Percentiles rank a stretch among this genome's conserved stretches.
These are phyloP conservation scores for Acacia crassicarpa DNA, from an alignment of 306 rosid species.

Conservation along the genomic window DNA sequence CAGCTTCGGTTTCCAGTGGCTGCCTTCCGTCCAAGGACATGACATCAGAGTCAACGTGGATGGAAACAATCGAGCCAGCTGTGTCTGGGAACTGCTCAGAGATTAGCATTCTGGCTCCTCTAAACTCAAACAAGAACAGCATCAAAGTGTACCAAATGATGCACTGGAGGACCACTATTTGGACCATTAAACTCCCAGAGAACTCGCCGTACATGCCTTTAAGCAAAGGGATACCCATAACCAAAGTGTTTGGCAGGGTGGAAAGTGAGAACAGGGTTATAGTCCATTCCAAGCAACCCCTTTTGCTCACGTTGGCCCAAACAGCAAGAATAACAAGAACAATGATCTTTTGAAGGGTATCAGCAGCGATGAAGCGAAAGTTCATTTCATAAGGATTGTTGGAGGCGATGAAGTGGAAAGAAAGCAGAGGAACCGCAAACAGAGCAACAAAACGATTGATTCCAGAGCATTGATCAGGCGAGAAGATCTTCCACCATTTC, in stretches of 20 bases:
- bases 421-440: slow-evolving; percentile 86
- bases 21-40: slow-evolving; percentile 82
- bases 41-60: slow-evolving; percentile 86
- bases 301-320: slow-evolving; percentile 57
- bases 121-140: slow-evolving; percentile 75
- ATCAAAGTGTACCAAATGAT: slow-evolving; percentile 90
- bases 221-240: slow-evolving; percentile 86
- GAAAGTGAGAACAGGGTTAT: slow-evolving; percentile 84
- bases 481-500: slow-evolving; percentile 95
- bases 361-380: slow-evolving; percentile 77
- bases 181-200: slow-evolving; percentile 84
- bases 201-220: slow-evolving; percentile 87
- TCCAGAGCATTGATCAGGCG: slow-evolving; percentile 90
- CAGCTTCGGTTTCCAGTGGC: slow-evolving; percentile 65
- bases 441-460: slow-evolving; percentile 90
- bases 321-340: slow-evolving; percentile 50
- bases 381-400: slow-evolving; percentile 87
- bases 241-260: slow-evolving; percentile 81
- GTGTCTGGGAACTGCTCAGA: slow-evolving; percentile 91
- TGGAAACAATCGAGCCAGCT: slow-evolving; percentile 78
- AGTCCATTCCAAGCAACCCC: slow-evolving; percentile 84
- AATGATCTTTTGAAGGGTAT: slow-evolving; percentile 80
- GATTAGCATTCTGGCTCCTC: slow-evolving; percentile 71
- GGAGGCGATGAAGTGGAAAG: slow-evolving; percentile 83
- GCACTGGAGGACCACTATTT: slow-evolving; percentile 88